phyloP scores from a whole-genome alignment of 495 filamentous ascomycete genomes.

The Pseudevernia furfuracea region DNA sequence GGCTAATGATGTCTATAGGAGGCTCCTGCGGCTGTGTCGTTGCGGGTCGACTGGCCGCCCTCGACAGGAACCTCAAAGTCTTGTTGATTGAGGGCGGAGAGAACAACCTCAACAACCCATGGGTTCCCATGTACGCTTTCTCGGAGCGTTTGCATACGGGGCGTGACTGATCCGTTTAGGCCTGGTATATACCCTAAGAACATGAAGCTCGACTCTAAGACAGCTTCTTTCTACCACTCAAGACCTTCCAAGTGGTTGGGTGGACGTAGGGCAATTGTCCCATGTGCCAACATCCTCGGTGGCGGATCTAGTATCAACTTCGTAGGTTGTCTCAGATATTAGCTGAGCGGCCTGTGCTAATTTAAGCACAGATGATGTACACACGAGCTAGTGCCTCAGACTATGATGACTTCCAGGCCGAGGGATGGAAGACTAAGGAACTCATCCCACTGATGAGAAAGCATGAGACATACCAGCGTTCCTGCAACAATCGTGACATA shows the following conservation, averaged over 20 bases:
- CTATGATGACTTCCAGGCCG: constrained; percentile 76
- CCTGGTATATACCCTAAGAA: constrained; percentile 73
- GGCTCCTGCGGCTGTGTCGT: constrained; percentile 67
- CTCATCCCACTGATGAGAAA: constrained; percentile 75
- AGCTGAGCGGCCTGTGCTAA: neutral
- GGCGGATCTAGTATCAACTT: constrained; percentile 79
- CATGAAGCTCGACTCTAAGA: constrained; percentile 80
- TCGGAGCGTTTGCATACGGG: neutral
- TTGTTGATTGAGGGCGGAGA: constrained; percentile 73
- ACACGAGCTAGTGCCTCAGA: constrained; percentile 73
- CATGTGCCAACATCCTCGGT: constrained; percentile 69
- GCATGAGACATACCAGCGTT: constrained; percentile 75
- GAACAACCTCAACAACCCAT: constrained; percentile 75
- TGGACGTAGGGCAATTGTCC: constrained; percentile 67
- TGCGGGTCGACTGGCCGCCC: constrained; percentile 68
- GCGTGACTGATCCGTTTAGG: constrained; percentile 27
- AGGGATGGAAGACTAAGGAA: constrained; percentile 75
- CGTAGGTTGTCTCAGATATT: constrained; percentile 32
- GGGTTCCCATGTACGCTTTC: constrained; percentile 31
- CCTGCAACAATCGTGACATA: constrained; percentile 64
- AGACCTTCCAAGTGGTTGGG: constrained; percentile 64
- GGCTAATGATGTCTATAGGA: constrained; percentile 24
- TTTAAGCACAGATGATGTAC: constrained; percentile 56
- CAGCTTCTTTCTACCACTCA: constrained; percentile 77
- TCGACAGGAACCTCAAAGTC: constrained; percentile 74